A percentile compares a stretch with the other conserved stretches of the same genome.
Conservation (phyloP, 139 green algal species). For the Axilococcus clingmanii region DNA sequence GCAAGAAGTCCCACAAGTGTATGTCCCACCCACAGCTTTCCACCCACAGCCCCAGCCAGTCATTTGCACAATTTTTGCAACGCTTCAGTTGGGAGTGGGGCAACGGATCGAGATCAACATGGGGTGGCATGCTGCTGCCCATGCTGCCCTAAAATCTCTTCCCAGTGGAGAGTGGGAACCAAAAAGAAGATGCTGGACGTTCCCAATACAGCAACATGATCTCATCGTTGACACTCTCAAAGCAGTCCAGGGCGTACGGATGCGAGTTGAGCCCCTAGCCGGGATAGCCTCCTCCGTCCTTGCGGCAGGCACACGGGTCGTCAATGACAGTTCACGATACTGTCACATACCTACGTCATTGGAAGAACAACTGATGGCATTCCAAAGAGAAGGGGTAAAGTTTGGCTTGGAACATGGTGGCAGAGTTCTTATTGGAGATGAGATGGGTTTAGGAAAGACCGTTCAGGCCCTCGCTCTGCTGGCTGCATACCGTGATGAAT, state of each 20-base stretch:
- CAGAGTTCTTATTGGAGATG: slow-evolving; percentile 57
- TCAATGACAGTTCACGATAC: slow-evolving; percentile 37
- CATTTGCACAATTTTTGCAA: too few relatives aligned
- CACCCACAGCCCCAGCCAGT: too few relatives aligned
- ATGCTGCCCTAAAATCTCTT: not conserved
- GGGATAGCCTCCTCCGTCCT: not conserved
- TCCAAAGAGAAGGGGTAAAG: slow-evolving; percentile 61
- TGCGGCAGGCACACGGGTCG: not conserved
- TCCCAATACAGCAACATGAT: not conserved
- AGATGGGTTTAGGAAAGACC: slow-evolving; percentile 63
- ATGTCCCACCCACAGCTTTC: too few relatives aligned
- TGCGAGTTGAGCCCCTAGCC: not conserved
- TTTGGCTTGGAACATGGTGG: slow-evolving; percentile 62
- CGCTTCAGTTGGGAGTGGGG: too few relatives aligned
- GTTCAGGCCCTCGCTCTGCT: slow-evolving; percentile 55
- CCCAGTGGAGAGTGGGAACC: not conserved
- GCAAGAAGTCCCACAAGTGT: too few relatives aligned
- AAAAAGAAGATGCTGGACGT: not conserved
- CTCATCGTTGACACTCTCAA: not conserved
- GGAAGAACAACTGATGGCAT: slow-evolving; percentile 36
- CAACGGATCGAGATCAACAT: not conserved
- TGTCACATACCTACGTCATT: slow-evolving; percentile 28
- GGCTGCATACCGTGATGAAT: slow-evolving; percentile 62
- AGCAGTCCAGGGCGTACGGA: not conserved
- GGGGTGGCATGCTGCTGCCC: not conserved